Conservation (phyloP, 495 filamentous ascomycete species). For the Penicillium riverlandense region DNA sequence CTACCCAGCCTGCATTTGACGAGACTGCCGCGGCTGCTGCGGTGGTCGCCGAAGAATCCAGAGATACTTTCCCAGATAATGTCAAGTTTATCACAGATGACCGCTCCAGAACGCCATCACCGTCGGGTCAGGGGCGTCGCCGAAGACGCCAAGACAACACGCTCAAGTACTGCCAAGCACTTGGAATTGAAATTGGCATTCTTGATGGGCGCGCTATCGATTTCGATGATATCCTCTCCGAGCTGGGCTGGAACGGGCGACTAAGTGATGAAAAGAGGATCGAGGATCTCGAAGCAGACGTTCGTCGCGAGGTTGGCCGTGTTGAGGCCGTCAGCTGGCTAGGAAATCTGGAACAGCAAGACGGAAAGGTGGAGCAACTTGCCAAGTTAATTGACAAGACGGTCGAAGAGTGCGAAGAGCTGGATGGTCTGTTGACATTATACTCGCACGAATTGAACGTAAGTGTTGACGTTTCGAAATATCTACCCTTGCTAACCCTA, state of each 20-base stretch:
- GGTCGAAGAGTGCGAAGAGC: constrained; percentile 88
- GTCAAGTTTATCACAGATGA: constrained; percentile 13
- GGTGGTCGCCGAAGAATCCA: constrained; percentile 21
- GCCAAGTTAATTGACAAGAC: constrained; percentile 78
- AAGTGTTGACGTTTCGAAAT: constrained; percentile 28
- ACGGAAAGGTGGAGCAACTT: constrained; percentile 77
- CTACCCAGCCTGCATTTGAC: constrained; percentile 24
- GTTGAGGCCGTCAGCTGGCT: constrained; percentile 93
- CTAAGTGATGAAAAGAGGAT: constrained; percentile 63
- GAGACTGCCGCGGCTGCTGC: constrained; percentile 21
- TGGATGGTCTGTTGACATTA: constrained; percentile 85
- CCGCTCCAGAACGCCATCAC: constrained; percentile 29
- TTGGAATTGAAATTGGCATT: constrained; percentile 65
- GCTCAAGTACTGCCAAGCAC: constrained; percentile 65
- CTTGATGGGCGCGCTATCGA: constrained; percentile 63
- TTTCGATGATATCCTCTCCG: constrained; percentile 71
- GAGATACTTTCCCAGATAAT: constrained; percentile 25
- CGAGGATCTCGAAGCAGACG: constrained; percentile 73
- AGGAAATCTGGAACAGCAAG: constrained; percentile 77
- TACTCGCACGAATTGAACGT: constrained; percentile 93
- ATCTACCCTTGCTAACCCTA: constrained; percentile 25
- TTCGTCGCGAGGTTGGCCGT: constrained; percentile 80
- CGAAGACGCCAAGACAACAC: constrained; percentile 66
- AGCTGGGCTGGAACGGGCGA: constrained; percentile 85
- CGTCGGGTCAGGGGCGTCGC: constrained; percentile 37